These are phyloP conservation scores for Fusarium sp. DNA, from an alignment of 2,329 filamentous ascomycete genomes.

Conservation along the genomic window DNA sequence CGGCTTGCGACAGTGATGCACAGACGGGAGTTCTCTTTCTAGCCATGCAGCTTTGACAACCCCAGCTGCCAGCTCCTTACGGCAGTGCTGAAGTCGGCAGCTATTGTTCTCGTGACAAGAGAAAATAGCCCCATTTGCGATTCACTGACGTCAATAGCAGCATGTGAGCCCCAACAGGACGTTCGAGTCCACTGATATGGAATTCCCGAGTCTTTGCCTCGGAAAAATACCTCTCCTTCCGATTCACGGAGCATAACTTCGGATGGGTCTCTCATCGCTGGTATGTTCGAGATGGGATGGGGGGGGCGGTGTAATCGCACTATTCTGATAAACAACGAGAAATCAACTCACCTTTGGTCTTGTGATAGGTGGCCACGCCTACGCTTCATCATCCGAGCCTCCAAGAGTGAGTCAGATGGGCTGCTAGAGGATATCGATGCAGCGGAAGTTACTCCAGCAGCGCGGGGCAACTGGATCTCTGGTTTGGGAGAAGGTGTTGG, in stretches of 20 bases:
- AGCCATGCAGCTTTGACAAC: not conserved
- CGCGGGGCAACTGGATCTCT: conserved; percentile 21
- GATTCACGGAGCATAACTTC: not conserved
- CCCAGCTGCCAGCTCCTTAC: conserved; percentile 2
- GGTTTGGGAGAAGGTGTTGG: conserved; percentile 18
- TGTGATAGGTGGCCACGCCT: conserved; percentile 41
- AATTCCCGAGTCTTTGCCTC: not conserved
- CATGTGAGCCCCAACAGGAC: not conserved
- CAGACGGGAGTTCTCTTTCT: conserved; percentile 9
- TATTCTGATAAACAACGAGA: not conserved
- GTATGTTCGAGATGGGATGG: not conserved
- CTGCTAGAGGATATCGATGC: conserved; percentile 12
- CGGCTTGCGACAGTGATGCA: conserved; percentile 11
- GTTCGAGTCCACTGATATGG: not conserved
- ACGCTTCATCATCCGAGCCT: conserved; percentile 31
- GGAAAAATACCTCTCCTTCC: not conserved
- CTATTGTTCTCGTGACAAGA: conserved; percentile 10
- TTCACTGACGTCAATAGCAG: conserved; percentile 11
- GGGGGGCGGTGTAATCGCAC: not conserved
- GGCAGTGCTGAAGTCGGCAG: conserved; percentile 1
- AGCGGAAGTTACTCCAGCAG: not conserved
- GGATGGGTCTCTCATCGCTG: not conserved
- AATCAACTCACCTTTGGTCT: conserved; percentile 38
- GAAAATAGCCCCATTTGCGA: conserved; percentile 1
- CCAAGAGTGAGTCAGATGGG: conserved; percentile 33